Evolutionary conservation across 1,139 yeast species (phyloP).

Genomic region (Candida dubliniensis): DNA sequence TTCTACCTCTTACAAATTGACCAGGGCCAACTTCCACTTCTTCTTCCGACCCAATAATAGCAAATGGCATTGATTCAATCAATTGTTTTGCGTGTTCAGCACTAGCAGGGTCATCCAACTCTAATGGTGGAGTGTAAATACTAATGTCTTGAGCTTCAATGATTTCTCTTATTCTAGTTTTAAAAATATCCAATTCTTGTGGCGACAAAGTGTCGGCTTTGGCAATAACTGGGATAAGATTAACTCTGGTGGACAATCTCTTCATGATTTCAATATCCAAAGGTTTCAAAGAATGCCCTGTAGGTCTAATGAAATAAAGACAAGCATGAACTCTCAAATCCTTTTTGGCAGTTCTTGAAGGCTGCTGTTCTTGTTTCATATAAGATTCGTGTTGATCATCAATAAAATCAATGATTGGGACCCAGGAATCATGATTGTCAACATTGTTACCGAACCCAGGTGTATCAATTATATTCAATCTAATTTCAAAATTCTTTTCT

Average conservation of each 20-base stretch:
- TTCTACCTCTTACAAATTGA: slow-evolving; percentile 79
- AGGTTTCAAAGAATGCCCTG: slow-evolving; percentile 93
- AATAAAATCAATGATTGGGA: slow-evolving; percentile 86
- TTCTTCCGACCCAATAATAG: slow-evolving; percentile 87
- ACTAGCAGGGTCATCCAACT: slow-evolving; percentile 69
- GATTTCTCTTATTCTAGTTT: slow-evolving; percentile 83
- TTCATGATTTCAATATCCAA: slow-evolving; percentile 93
- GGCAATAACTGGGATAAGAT: slow-evolving; percentile 92
- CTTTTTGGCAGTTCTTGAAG: slow-evolving; percentile 62
- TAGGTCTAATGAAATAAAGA: slow-evolving; percentile 90
- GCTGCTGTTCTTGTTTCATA: slow-evolving; percentile 97
- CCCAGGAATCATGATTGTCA: slow-evolving; percentile 91
- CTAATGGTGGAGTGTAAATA: slow-evolving; percentile 87
- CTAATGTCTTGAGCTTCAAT: slow-evolving; percentile 90
- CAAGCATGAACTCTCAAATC: slow-evolving; percentile 96
- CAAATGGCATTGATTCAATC: slow-evolving; percentile 92
- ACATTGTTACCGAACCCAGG: slow-evolving; percentile 98
- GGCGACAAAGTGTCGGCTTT: slow-evolving; percentile 92
- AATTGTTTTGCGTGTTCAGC: slow-evolving; percentile 80
- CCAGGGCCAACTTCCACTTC: slow-evolving; percentile 81
- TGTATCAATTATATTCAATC: slow-evolving; percentile 89
- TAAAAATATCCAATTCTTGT: slow-evolving; percentile 76
- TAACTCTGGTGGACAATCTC: slow-evolving; percentile 82
- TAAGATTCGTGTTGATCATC: slow-evolving; percentile 96
- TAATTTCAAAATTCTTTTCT: slow-evolving; percentile 84